Conservation (phyloP, 805 yeast genomes). For the Candida pini region DNA sequence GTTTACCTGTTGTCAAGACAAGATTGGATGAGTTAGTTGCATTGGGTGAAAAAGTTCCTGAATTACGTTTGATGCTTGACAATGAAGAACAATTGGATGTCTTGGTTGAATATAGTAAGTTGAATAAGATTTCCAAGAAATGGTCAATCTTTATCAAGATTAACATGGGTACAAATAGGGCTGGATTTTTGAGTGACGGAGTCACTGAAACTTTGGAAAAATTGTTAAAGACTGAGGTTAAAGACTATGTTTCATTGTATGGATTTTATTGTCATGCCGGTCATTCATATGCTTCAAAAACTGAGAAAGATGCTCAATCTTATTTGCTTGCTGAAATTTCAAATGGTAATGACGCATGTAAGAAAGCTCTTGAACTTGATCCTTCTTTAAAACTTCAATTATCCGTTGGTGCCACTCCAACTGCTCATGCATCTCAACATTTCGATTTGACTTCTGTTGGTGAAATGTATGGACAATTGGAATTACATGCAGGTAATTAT, state of each 20-base stretch:
- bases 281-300: conserved; percentile 53
- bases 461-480: conserved; percentile 44
- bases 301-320: conserved; percentile 40
- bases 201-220: conserved; percentile 32
- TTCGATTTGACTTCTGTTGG: conserved; percentile 14
- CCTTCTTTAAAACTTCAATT: conserved; percentile 38
- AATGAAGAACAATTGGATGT: conserved; percentile 48
- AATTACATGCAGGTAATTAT: conserved; percentile 80
- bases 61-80: conserved; percentile 57
- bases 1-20: conserved; percentile 53
- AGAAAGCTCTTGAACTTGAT: conserved; percentile 31
- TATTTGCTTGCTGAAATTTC: conserved; percentile 51
- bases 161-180: conserved; percentile 67
- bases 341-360: conserved; percentile 51
- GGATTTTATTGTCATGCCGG: conserved; percentile 84
- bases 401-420: conserved; percentile 82
- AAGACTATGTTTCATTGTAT: conserved; percentile 37
- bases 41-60: conserved; percentile 35
- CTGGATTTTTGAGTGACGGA: conserved; percentile 41
- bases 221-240: conserved; percentile 19
- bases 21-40: conserved; percentile 42
- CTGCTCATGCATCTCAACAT: conserved; percentile 52
- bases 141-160: conserved; percentile 69
- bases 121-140: conserved; percentile 23
- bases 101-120: conserved; percentile 33